Base-by-base conservation (phyloP, 192 early-diverging fungal genomes). In the Coemansia sp. region DNA sequence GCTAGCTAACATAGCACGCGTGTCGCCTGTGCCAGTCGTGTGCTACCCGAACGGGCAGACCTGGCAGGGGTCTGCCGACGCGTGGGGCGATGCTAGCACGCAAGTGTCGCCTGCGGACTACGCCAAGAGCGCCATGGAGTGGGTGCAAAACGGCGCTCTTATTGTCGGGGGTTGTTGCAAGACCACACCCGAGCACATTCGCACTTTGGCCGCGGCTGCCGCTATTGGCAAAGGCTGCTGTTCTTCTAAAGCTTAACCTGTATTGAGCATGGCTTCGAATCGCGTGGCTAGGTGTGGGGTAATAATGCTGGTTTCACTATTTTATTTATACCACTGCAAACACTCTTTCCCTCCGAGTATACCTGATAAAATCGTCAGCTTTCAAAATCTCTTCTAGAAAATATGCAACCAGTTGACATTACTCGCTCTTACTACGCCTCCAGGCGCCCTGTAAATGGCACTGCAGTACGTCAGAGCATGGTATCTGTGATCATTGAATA, bases 101-200 rank as follows among this genome's bases (percentile, higher is more conserved):
- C 63, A 61, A 38, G 44, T 79, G 15, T 44, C 62, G 34, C 44
- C 70, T 10, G 55, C 66, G 10, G 38, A 43, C n/a, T 89, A 88
- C 81, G 81, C 74, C 40, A 64, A 33, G 66, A 78, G 33, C 62
- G 63, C 27, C 7, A 61, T 50, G 46, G 34, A 73, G 13, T 88
- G 81, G 66, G 61, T 69, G 16, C 18, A 78, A n/a, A 24, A 52
- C 36, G 89, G 86, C n/a, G 77, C 76, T 2, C 72, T 64, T 7
- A 69, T 86, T 3, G 74, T 89, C 31, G 89, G 89, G 9, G 90
- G 89, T 5, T 90, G 89, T 68, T 90, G 89, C 69, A 77, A 81
- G 46, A 87, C 87, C n/a, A 78, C 75, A 4, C 87, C 86, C 5
- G 58, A 76, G 18, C 79, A 90, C 73, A 89, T 87, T 58, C 29